Base-by-base conservation (phyloP, 306 rosid species). In the Inga oerstediana region DNA sequence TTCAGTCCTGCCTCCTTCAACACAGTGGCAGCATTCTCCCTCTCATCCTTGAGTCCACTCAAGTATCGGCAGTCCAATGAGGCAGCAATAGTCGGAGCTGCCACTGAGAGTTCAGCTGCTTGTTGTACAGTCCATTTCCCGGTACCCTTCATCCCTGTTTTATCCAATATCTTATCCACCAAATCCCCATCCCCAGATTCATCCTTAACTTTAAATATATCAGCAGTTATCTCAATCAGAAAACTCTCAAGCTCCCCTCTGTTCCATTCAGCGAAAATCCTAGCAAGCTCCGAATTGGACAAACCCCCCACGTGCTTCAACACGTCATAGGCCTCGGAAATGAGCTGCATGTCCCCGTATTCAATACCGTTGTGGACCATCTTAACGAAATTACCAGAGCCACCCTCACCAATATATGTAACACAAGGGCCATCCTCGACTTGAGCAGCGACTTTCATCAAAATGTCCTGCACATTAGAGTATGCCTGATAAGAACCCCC, bases 41-140 rank as follows among this genome's bases (percentile, higher is more conserved):
- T 92, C 89, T 95, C 99, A 54, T 92, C 98, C 88, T 95, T 95
- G 83, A 95, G 83, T 35, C 98, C 99, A 51, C 99, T 95, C 83
- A 95, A 78, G 75, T 80, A 95, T 74, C 99, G 77, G 74, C 94
- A 92, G 71, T 95, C 99, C 87, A 95, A 76, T 2, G 99, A 95
- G 0, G 99, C 98, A 0, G 99, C 98, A 44, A 95, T 95, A 0
- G 99, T 95, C 0, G 98, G 98, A 0, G 99, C 98, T 0, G 99
- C 99, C 12, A 95, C 92, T 0, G 99, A 95, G 0, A 95, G 87
- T 91, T 95, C 99, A 4, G 99, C 99, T 0, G 98, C 98, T 82
- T 95, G 97, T 67, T 95, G 99, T 30, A 95, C 98, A 0, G 99
- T 95, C 99, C 98, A 95, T 81, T 95, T 95, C 44, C 99, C 98